Conservation (phyloP, 306 rosid species). For the Corylus heterophylla region DNA sequence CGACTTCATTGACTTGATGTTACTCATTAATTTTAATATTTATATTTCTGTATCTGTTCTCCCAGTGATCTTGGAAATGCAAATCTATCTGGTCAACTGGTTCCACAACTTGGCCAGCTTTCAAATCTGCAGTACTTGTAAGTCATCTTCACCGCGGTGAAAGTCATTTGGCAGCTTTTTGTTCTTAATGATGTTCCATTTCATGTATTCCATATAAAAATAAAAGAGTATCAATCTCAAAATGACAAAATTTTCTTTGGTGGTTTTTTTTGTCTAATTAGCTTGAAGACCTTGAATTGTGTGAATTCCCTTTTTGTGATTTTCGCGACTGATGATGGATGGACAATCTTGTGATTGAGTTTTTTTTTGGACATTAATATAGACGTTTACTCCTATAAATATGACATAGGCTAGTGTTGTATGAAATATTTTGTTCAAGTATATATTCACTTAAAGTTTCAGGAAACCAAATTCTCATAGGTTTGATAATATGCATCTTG, state of each 20-base stretch:
- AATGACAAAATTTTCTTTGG: neutral
- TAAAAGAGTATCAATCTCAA: neutral
- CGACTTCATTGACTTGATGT: conserved; percentile 12
- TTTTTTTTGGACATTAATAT: too few species aligned
- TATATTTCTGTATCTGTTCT: conserved; percentile 27
- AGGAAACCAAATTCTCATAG: too few species aligned
- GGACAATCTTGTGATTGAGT: too few species aligned
- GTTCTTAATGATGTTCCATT: conserved; percentile 5
- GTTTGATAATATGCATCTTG: too few species aligned
- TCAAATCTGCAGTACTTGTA: conserved; percentile 84
- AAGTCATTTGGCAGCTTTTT: too few species aligned
- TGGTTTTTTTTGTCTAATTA: neutral
- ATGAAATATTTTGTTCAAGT: too few species aligned
- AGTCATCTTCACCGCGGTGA: conserved; percentile 33
- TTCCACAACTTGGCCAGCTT: conserved; percentile 74
- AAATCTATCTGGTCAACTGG: conserved; percentile 76
- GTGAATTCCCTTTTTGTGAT: too few species aligned
- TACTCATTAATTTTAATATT: neutral
- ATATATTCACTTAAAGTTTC: too few species aligned
- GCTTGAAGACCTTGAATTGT: too few species aligned
- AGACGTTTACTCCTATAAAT: too few species aligned
- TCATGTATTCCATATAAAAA: neutral
- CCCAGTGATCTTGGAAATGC: conserved; percentile 97
- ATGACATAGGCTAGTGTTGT: too few species aligned
- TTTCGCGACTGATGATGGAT: too few species aligned